Conservation (phyloP, 1,284 basidiomycete genomes). For the Kalmanozyma brasiliensis region DNA sequence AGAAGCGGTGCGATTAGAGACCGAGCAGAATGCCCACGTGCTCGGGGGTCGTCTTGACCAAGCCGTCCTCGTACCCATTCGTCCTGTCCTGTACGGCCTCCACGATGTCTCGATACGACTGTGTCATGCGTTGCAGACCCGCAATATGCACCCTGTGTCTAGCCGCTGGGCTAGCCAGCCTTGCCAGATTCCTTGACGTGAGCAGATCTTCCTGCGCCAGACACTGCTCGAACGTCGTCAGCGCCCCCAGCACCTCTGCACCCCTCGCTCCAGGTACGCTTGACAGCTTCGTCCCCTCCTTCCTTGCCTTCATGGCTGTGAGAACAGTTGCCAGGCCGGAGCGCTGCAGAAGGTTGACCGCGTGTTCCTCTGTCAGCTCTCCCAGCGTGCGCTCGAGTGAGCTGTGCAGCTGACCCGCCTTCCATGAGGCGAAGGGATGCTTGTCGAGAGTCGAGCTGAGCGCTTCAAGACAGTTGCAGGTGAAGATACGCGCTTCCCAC, state of each 20-base stretch:
- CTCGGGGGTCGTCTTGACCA: constrained; percentile 30
- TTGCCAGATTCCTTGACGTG: constrained; percentile 21
- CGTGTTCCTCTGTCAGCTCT: constrained; percentile 10
- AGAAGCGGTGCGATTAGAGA: too few species aligned
- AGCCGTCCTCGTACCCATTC: constrained; percentile 14
- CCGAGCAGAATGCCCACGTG: constrained; percentile 51
- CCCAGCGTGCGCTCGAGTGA: constrained; percentile 4
- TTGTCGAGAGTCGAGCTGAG: constrained; percentile 19
- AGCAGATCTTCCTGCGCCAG: constrained; percentile 48
- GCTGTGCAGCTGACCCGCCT: constrained; percentile 4
- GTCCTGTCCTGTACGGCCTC: constrained; percentile 7
- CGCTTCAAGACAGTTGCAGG: constrained; percentile 48
- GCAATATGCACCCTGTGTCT: constrained; percentile 31
- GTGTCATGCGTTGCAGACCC: constrained; percentile 31
- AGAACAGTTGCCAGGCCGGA: constrained; percentile 17
- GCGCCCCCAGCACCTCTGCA: constrained; percentile 8
- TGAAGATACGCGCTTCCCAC: constrained; percentile 49
- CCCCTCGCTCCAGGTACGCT: constrained; percentile 1
- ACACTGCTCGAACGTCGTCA: constrained; percentile 32
- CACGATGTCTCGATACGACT: constrained; percentile 27
- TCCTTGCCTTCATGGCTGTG: constrained; percentile 1
- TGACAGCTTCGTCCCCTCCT: constrained; percentile 1
- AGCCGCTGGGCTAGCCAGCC: constrained; percentile 21
- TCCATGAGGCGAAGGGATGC: constrained; percentile 25
- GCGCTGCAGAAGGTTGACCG: constrained; percentile 17